Evolutionary conservation across 106 monocot genomes (phyloP).

Genomic region (Allium fistulosum): DNA sequence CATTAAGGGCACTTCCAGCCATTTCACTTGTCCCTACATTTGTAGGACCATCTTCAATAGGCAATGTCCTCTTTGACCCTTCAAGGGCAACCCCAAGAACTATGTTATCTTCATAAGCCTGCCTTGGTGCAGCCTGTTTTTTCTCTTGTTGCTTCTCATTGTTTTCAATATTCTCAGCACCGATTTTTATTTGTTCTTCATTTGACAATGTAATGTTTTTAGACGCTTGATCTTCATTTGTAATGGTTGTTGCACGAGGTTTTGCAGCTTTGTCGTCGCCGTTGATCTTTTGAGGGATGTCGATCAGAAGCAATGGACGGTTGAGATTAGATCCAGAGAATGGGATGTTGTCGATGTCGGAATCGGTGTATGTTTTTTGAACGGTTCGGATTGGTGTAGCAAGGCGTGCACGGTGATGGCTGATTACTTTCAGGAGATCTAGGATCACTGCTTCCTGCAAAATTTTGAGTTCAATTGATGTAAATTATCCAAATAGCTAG

Average conservation of each 20-base stretch:
- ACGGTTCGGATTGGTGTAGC: conserved; percentile 93
- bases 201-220: conserved; percentile 29
- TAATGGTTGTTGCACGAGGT: conserved; percentile 17
- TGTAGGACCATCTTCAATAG: conserved; percentile 28
- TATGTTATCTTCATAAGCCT: conserved; percentile 52
- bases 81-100: conserved; percentile 64
- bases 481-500: no score
- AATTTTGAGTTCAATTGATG: no score
- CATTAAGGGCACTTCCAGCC: conserved; percentile 8
- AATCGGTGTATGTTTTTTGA: conserved; percentile 70
- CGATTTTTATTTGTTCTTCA: conserved; percentile 13
- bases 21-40: conserved; percentile 30
- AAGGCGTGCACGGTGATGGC: conserved; percentile 86
- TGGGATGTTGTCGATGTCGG: conserved; percentile 65
- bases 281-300: conserved; percentile 36
- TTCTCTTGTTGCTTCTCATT: conserved; percentile 36
- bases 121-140: conserved; percentile 13
- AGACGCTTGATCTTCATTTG: conserved; percentile 32
- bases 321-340: conserved; percentile 25
- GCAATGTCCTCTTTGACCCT: conserved; percentile 61
- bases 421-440: conserved; percentile 84
- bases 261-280: conserved; percentile 42
- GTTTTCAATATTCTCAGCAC: conserved; percentile 12
- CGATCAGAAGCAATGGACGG: conserved; percentile 67
- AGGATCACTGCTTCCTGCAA: conserved; percentile 72